Base-by-base conservation (phyloP, 768 basidiomycete species). In the Suillus subaureus region DNA sequence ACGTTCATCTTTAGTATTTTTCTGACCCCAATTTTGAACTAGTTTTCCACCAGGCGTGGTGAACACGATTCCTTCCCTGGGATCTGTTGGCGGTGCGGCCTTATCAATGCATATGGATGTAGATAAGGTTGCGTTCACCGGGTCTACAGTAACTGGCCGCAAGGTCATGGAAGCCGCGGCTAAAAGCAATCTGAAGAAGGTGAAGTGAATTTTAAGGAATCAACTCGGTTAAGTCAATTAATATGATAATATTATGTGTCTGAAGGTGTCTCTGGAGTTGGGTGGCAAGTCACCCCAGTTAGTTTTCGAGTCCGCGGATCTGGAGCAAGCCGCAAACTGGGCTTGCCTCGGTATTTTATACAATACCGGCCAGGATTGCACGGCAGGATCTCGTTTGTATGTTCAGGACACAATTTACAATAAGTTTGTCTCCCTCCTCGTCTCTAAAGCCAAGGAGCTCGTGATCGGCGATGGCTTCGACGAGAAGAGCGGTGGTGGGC, bases 101-200 rank as follows among this genome's bases (percentile, higher is more conserved):
- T 83, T 99, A 66, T 80, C 96, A 6, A 77, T 85, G 13, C 97
- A 99, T 77, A 84, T 76, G 63, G 92, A 91, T 69, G 90, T 99
- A 56, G 94, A 97, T 81, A 97, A 97, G 78, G 85, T 98, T 67
- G 96, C 96, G 2, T 97, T 98, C 78, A 98, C 97, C 11, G 97
- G 97, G 55, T 94, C 92, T 42, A 96, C 95, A 16, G 73, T 86
- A 63, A 96, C 94, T 6, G 97, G 97, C 28, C 86, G 95, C 28
- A 92, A 90, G 73, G 88, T 99, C 73, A 90, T 95, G 88, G 88
- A 91, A 73, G 94, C 96, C 16, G 94, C 96, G 2, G 94, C 96
- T 9, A 89, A 90, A 76, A 93, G 91, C 70, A 99, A 99, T 79
- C 78, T 98, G 68, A 99, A 99, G 79, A 97, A 97, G 84, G 95